phyloP scores from a whole-genome alignment of 805 yeast genomes.

The Candida parachauliodes region DNA sequence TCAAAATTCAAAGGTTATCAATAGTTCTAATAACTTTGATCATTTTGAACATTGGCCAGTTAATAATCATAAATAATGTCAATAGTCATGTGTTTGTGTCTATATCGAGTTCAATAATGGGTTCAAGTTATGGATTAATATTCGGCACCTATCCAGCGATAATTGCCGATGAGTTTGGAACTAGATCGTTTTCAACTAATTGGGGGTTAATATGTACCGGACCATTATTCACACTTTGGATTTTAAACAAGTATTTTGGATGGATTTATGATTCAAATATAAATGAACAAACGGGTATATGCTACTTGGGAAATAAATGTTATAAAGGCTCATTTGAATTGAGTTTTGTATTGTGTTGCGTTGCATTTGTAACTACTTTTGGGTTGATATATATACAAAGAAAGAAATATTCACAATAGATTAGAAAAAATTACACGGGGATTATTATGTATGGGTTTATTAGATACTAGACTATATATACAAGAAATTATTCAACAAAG shows the following conservation, averaged over 20 bases:
- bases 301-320: conserved; percentile 35
- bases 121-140: conserved; percentile 64
- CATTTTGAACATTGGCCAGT: conserved; percentile 33
- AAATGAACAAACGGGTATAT: conserved; percentile 36
- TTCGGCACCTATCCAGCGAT: conserved; percentile 77
- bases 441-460: too few relatives aligned
- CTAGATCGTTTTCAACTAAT: conserved; percentile 62
- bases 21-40: conserved; percentile 46
- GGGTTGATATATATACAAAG: conserved; percentile 4
- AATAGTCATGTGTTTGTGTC: conserved; percentile 35
- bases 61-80: conserved; percentile 27
- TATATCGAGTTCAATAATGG: conserved; percentile 52
- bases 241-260: conserved; percentile 56
- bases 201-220: conserved; percentile 79
- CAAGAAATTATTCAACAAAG: conserved; percentile 29
- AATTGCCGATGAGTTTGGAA: conserved; percentile 69
- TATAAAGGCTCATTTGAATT: conserved; percentile 34
- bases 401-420: not conserved
- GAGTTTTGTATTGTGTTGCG: conserved; percentile 25
- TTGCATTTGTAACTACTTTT: not conserved
- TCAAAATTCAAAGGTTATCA: conserved; percentile 63
- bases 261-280: conserved; percentile 45
- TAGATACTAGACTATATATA: too few relatives aligned
- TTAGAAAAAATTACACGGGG: too few relatives aligned
- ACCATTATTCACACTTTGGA: conserved; percentile 52